Conservation (phyloP, 164 flowering plant genomes). For the Pachysandra terminalis region DNA sequence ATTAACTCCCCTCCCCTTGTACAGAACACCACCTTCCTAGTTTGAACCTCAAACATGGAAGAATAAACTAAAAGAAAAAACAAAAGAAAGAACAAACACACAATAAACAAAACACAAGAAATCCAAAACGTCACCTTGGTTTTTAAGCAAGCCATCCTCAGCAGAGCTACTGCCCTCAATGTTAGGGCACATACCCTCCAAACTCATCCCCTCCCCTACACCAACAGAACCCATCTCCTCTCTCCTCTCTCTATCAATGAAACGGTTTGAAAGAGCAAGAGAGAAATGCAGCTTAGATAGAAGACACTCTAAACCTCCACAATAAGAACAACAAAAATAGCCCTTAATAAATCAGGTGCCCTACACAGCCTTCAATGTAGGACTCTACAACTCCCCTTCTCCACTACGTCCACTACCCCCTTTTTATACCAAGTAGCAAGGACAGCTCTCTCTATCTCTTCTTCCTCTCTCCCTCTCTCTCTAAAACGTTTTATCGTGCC, state of each 20-base stretch:
- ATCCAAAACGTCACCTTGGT: conserved; percentile 12
- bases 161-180: conserved; percentile 2
- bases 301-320: not conserved
- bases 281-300: not conserved
- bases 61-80: not conserved
- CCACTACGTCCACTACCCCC: not conserved
- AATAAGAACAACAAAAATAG: not conserved
- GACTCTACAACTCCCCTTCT: conserved; percentile 2
- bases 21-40: conserved; percentile 4
- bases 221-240: conserved; percentile 19
- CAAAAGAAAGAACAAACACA: too few relatives aligned
- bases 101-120: not conserved
- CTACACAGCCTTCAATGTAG: not conserved
- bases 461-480: conserved; percentile 9
- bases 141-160: conserved; percentile 6
- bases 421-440: not conserved
- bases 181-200: conserved; percentile 11
- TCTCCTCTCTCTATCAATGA: not conserved
- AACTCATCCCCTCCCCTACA: conserved; percentile 12
- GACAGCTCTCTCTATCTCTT: not conserved
- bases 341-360: not conserved
- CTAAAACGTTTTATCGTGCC: not conserved
- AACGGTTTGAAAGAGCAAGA: too few relatives aligned
- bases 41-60: not conserved
- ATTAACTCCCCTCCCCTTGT: not conserved